These are phyloP conservation scores for Neurospora sp. DNA, from an alignment of 495 filamentous ascomycete species.

Conservation along the genomic window DNA sequence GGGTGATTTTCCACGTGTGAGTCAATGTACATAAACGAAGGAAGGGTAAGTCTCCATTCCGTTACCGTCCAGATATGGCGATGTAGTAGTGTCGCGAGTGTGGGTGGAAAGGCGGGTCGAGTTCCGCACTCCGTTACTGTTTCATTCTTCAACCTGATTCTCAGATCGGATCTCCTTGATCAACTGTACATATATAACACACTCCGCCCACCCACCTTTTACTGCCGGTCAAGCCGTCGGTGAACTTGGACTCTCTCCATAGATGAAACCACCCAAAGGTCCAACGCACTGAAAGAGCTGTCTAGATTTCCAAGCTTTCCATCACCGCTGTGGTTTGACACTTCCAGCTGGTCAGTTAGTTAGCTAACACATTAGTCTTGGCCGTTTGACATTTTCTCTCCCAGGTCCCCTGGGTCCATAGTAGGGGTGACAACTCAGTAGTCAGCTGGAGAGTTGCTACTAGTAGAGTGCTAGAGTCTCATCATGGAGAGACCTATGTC, in stretches of 20 bases:
- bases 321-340: background rate
- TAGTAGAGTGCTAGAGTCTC: background rate
- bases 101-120: too few relatives aligned
- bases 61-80: too few relatives aligned
- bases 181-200: background rate
- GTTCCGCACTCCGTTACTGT: too few relatives aligned
- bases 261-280: background rate
- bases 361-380: background rate
- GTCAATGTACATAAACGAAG: too few relatives aligned
- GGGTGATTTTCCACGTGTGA: too few relatives aligned
- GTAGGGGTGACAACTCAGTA: background rate
- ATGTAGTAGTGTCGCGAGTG: too few relatives aligned
- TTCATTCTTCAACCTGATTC: too few relatives aligned
- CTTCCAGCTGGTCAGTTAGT: background rate
- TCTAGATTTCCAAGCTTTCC: background rate
- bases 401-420: background rate
- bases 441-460: background rate
- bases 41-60: too few relatives aligned
- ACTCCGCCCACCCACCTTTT: background rate
- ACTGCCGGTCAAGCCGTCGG: background rate
- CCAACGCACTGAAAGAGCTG: background rate
- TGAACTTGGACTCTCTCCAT: background rate
- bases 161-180: background rate
- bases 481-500: background rate
- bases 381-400: background rate